Base-by-base conservation (phyloP, 768 basidiomycete species). In the Boletellus emodensis region DNA sequence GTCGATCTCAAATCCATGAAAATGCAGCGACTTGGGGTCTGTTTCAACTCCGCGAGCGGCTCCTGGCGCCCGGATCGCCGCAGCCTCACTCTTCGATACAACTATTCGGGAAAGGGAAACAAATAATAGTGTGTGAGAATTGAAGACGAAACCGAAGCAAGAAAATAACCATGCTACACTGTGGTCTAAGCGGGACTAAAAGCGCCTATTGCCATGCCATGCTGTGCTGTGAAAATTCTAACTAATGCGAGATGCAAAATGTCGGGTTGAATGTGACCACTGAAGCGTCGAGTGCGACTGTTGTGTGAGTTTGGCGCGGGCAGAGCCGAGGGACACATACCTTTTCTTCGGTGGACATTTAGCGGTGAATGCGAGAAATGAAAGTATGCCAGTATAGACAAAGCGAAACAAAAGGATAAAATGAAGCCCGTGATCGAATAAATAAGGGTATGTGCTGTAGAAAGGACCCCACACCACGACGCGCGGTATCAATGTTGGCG, bases 31-130 rank as follows among this genome's bases (percentile, higher is more conserved):
- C 9, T 44, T 30, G 4, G 40, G 3, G 1, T 26, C n/a, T 15
- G 12, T 26, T 45, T 24, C 36, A 46, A 59, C 60, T 59, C 60
- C 57, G 60, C 57, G 52, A 55, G 18, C 40, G 46, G 46, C 46
- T 40, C 18, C n/a, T 15, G 4, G 26, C 24, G 17, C 37, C 5
- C 34, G 15, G 22, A 20, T 20, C 20, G 20, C 3, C 3, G 20
- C 20, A 20, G 20, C 20, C 20, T 20, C 20, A 20, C 20, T 20
- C 20, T 20, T 20, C 20, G 20, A 20, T 20, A 3, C 20, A 20
- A 20, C 20, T 9, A 26, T 24, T 17, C 8, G 4, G 10, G 4
- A 14, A 33, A 5, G 13, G 34, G 45, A 35, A 13, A 15, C 14
- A 24, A 47, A 37, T 0, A 6, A 3, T 13, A 43, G 6, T 4